phyloP scores from a whole-genome alignment of 257 asterid genomes.

The Dorcoceras hygrometricum region DNA sequence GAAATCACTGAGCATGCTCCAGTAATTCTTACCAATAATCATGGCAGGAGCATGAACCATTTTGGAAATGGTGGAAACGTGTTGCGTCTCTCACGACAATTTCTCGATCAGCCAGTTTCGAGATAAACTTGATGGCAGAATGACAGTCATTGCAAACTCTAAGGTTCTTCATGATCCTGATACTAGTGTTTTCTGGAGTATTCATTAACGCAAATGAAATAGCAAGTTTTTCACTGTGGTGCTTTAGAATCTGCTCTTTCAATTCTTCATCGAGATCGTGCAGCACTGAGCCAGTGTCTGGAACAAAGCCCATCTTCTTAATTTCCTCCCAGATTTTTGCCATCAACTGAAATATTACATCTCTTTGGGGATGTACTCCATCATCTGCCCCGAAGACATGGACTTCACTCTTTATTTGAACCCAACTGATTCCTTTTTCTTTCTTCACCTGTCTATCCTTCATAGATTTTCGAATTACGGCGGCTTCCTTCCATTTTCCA shows the following conservation, averaged over 20 bases:
- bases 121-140: slow-evolving; percentile 67
- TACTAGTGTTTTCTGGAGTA: slow-evolving; percentile 61
- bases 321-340: slow-evolving; percentile 72
- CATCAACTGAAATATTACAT: slow-evolving; percentile 46
- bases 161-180: slow-evolving; percentile 88
- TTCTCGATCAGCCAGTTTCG: slow-evolving; percentile 59
- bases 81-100: slow-evolving; percentile 73
- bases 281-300: slow-evolving; percentile 66
- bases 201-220: slow-evolving; percentile 69
- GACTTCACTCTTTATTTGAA: slow-evolving; percentile 59
- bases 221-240: slow-evolving; percentile 91
- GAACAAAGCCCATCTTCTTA: slow-evolving; percentile 73
- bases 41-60: slow-evolving; percentile 70
- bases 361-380: slow-evolving; percentile 67
- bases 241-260: slow-evolving; percentile 74
- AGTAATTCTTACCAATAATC: slow-evolving; percentile 55
- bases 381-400: slow-evolving; percentile 87
- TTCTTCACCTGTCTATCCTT: slow-evolving; percentile 78
- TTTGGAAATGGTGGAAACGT: slow-evolving; percentile 82
- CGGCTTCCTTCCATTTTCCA: slow-evolving; percentile 86
- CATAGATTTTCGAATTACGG: slow-evolving; percentile 70
- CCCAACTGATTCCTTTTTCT: slow-evolving; percentile 92
- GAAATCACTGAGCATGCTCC: too few species aligned
- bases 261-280: slow-evolving; percentile 77
- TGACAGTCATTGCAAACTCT: slow-evolving; percentile 92